Evolutionary conservation across 305 asterid species (phyloP), one percentile per base, ranked within the genome.

Genomic region (Nicotiana rustica): DNA sequence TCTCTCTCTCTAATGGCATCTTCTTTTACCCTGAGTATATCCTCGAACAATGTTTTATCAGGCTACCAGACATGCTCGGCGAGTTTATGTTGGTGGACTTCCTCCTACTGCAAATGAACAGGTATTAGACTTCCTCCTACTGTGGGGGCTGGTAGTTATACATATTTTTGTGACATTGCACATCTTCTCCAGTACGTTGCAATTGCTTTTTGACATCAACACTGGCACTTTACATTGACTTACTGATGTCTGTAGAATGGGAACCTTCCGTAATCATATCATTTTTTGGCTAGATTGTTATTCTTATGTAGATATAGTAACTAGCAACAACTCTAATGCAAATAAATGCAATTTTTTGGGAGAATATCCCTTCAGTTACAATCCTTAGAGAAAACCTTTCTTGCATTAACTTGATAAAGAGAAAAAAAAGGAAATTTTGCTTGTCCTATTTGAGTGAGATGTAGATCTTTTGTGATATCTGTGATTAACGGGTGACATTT

Each of bases 71-170:
- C 98, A 93, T 89, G 99, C 99, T 83, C 91, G 98, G 47, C 92
- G 97, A 86, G 97, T 95, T 66, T 95, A 94, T 91, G 99, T 95
- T 88, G 99, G 99, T 49, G 98, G 99, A 77, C 97, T 94, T 65
- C 89, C 99, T 60, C 92, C 97, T 1, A 82, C 94, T 82, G 99
- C 98, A 49, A 95, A 94, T 85, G 99, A 95, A 88, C 98, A 95
- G 93, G 99, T 95, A 79, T 80, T 10, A 47, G 56, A 47, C 56
- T 14, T 1, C 56, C 41, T 4, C 10, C 41, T 1, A 36, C 41
- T 79, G 4, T 80, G 55, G 8, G 9, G 44, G 64, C 29, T 21
- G 64, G 21, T 75, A 25, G 79, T 75, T 21, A 4, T 49, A 7
- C 21, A 21, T 18, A 73, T 73, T 73, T 36, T 8, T 36, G 31